Percentiles rank a stretch among this genome's conserved stretches.
Evolutionary conservation across 83 land plant species (phyloP).

Genomic region (Thuja plicata): DNA sequence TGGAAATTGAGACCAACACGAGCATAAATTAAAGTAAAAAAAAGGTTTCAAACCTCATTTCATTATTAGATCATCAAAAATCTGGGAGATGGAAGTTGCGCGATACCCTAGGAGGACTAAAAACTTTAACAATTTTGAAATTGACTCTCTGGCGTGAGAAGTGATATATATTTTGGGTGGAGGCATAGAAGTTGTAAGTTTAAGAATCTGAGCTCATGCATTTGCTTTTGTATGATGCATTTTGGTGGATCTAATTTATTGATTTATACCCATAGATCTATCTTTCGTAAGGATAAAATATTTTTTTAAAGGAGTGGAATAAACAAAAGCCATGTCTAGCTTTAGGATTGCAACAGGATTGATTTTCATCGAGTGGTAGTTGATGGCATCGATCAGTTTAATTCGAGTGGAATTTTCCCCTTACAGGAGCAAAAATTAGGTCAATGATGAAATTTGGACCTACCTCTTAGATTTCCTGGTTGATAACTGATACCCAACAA

Average conservation of each 20-base stretch:
- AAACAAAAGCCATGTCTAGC: neutral
- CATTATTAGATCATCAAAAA: too few relatives aligned
- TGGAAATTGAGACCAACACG: too few relatives aligned
- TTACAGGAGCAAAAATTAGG: neutral
- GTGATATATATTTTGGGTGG: constrained; percentile 80
- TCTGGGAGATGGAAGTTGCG: too few relatives aligned
- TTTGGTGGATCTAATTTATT: neutral
- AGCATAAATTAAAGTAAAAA: too few relatives aligned
- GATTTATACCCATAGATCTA: neutral
- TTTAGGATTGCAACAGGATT: neutral
- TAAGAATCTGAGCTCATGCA: neutral
- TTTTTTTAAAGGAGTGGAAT: neutral
- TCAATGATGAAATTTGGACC: neutral
- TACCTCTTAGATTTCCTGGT: neutral
- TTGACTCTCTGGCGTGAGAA: too few relatives aligned
- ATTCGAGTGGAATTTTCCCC: neutral
- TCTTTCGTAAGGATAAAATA: too few relatives aligned
- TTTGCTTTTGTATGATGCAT: neutral
- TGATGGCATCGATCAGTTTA: neutral
- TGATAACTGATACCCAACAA: neutral
- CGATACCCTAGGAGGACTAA: too few relatives aligned
- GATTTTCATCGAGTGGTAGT: neutral
- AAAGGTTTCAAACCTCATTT: too few relatives aligned
- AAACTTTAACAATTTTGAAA: too few relatives aligned
- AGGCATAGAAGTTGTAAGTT: constrained; percentile 67